phyloP scores from a whole-genome alignment of 257 asterid species.

The Solanum pimpinellifolium region DNA sequence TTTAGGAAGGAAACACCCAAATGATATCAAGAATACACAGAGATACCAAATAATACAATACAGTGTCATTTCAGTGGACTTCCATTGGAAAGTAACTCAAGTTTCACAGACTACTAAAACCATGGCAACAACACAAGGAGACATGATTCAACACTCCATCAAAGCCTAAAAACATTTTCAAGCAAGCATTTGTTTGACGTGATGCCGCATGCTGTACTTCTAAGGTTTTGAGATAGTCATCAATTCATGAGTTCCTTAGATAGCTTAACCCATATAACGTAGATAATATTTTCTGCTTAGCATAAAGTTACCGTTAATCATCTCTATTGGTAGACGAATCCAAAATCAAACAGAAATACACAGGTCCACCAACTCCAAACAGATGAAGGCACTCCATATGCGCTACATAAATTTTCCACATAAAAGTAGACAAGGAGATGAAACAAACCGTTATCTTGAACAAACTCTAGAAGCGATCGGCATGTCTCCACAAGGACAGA shows the following conservation, averaged over 20 bases:
- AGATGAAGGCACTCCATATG: background rate
- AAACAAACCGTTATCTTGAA: constrained; percentile 51
- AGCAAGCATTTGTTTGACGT: background rate
- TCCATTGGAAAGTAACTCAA: background rate
- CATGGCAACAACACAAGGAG: background rate
- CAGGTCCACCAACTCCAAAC: background rate
- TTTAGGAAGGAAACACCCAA: background rate
- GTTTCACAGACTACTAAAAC: background rate
- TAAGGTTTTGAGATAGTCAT: background rate
- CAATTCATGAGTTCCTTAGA: background rate
- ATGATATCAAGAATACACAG: background rate
- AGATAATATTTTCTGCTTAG: background rate
- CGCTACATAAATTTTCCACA: background rate
- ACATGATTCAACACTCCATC: background rate
- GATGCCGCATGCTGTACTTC: background rate
- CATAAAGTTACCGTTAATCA: background rate
- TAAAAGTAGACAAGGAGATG: constrained; percentile 2
- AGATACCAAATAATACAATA: background rate
- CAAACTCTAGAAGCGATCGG: constrained; percentile 53
- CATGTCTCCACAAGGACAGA: constrained; percentile 79
- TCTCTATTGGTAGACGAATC: background rate
- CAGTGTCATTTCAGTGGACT: background rate
- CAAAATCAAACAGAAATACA: background rate
- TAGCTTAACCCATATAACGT: background rate
- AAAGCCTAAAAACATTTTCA: background rate